Evolutionary conservation across 2,329 filamentous ascomycete genomes (phyloP), one percentile per base, ranked within the genome.

Genomic region (Stagonosporopsis vannaccii): DNA sequence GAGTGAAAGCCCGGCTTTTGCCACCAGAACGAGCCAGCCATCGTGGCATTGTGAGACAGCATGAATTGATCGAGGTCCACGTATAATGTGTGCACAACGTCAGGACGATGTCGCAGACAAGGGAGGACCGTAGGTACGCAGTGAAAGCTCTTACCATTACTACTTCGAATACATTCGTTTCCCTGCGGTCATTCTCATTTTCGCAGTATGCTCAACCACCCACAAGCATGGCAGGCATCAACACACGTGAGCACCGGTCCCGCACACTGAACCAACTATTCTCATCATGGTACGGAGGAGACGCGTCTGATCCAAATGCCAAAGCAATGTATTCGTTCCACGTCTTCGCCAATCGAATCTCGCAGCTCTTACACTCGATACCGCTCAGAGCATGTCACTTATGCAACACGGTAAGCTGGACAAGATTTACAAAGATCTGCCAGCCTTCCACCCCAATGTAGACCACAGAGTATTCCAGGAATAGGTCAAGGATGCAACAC

Each of bases 401-500:
- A n/a, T 32, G 6, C 13, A n/a, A 32, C 5, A n/a, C 13, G 13
- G 30, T 32, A 32, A 32, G 15, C 30, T 32, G 5, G 30, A 32
- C 30, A 32, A 32, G 30, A n/a, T 32, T 5, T n/a, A 32, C 28
- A 7, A 28, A 0, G 11, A 35, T 8, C 25, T 61, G 6, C 58
- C 55, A 26, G 26, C 15, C 5, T 56, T 56, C 44, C 6, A 17
- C 15, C 4, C 42, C 2, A 6, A 35, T 6, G 32, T 2, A 30
- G 5, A 32, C 2, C 8, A 28, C n/a, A 20, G 11, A 2, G 15
- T 2, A 15, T 17, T 59, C 11, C 20, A 13, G 1, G 25, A 8
- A 1, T 61, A 58, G 58, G 33, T 61, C 26, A 52, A 55, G 20
- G 49, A 55, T 12, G 58, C 36, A 1, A 51, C 28, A 1, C 17